phyloP scores from a whole-genome alignment of 2,329 filamentous ascomycete genomes.

The Colletotrichum tropicicola region DNA sequence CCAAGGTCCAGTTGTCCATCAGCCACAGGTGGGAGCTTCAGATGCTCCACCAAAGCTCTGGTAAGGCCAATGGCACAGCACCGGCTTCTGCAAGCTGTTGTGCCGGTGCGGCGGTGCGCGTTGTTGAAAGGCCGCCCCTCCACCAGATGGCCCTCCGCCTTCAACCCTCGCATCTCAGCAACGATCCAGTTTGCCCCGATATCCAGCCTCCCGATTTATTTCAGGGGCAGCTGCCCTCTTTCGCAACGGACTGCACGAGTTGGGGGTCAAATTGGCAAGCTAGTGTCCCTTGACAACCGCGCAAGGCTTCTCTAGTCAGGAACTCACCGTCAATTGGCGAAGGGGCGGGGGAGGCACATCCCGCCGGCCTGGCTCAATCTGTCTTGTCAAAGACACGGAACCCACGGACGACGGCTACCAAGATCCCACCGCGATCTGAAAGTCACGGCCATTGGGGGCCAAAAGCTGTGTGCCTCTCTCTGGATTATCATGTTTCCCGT shows the following conservation, averaged over 20 bases:
- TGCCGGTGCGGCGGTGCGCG: too few species aligned
- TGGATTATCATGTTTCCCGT: too few species aligned
- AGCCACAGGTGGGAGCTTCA: constrained; percentile 21
- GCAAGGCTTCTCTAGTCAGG: neutral
- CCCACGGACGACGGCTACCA: constrained; percentile 12
- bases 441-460: neutral
- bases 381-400: constrained; percentile 10
- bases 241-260: neutral
- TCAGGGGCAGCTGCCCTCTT: neutral
- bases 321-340: constrained; percentile 13
- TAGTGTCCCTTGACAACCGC: neutral
- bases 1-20: neutral
- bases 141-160: neutral
- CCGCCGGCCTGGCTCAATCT: neutral
- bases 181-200: neutral
- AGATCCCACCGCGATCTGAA: neutral
- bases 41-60: neutral
- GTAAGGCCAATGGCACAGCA: neutral
- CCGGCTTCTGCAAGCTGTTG: neutral
- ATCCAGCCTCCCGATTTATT: constrained; percentile 19
- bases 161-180: neutral
- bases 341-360: neutral
- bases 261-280: constrained; percentile 3
- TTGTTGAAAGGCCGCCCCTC: neutral
- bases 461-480: too few species aligned